Base-by-base conservation (phyloP, 257 asterid genomes). In the Galeopsis tetrahit region DNA sequence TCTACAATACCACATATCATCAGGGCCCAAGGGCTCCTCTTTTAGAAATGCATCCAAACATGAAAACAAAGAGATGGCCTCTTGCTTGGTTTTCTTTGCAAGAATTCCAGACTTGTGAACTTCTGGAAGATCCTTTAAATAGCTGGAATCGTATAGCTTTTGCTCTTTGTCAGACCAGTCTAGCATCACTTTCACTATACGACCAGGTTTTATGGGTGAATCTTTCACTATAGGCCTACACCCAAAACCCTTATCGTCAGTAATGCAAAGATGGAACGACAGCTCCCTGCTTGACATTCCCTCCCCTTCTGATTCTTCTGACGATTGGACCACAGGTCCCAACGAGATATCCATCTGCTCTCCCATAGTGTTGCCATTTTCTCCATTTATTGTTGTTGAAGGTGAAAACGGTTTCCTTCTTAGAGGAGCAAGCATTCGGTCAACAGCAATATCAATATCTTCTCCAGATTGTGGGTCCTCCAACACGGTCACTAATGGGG, bases 21-120 rank as follows among this genome's bases (percentile, higher is more conserved):
- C 99, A 36, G 94, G 99, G 68, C 98, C 99, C 21, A 95, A 76
- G 15, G 98, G 99, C 79, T 95, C 99, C 85, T 92, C 98, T 81
- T 88, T 95, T 44, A 90, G 82, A 85, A 95, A 95, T 61, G 97
- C 91, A 82, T 95, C 97, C 77, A 95, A 79, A 77, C 99, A 95
- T 2, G 98, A 92, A 87, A 95, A 95, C 62, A 95, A 82, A 78
- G 98, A 88, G 81, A 94, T 83, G 5, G 91, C 90, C 70, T 91
- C 99, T 79, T 85, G 98, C 79, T 88, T 92, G 69, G 95, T 89
- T 80, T 91, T 95, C 80, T 86, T 90, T 55, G 85, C 92, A 36
- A 89, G 82, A 74, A 87, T 78, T 52, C 92, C 96, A 1, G 90
- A 80, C 81, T 90, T 92, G 66, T 87, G 94, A 75, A 92, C 96